phyloP scores from a whole-genome alignment of 805 yeast species.

The Candida pini region DNA sequence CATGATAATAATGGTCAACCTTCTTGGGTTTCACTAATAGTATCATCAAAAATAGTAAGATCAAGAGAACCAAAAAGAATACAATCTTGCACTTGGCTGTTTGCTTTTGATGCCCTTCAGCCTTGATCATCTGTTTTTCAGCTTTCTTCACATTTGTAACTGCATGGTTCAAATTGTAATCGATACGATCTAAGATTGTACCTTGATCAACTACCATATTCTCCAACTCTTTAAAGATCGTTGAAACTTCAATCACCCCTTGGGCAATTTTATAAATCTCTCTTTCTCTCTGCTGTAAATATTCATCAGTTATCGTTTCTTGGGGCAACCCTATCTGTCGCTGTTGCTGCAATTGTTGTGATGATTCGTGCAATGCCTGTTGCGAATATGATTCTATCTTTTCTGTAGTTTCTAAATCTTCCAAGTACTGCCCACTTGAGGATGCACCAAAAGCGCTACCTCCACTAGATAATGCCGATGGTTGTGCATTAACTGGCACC shows the following conservation, averaged over 20 bases:
- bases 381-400: slow-evolving; percentile 48
- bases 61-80: slow-evolving; percentile 63
- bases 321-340: slow-evolving; percentile 21
- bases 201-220: slow-evolving; percentile 93
- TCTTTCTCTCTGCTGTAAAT: slow-evolving; percentile 69
- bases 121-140: slow-evolving; percentile 68
- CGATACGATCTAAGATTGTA: slow-evolving; percentile 86
- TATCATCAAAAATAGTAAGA: slow-evolving; percentile 63
- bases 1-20: slow-evolving; percentile 26
- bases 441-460: neutral
- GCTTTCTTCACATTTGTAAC: slow-evolving; percentile 71
- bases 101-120: slow-evolving; percentile 76
- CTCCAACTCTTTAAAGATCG: slow-evolving; percentile 91
- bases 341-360: slow-evolving; percentile 37
- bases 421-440: slow-evolving; percentile 7
- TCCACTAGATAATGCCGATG: neutral
- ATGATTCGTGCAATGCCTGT: slow-evolving; percentile 39
- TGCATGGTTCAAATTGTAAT: slow-evolving; percentile 83
- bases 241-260: slow-evolving; percentile 89
- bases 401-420: slow-evolving; percentile 30
- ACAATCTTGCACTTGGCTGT: slow-evolving; percentile 90
- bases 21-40: slow-evolving; percentile 60
- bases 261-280: slow-evolving; percentile 89
- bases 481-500: slow-evolving; percentile 13
- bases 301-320: slow-evolving; percentile 33